Conservation (phyloP, 2,329 filamentous ascomycete species). For the Monosporascus ibericus region DNA sequence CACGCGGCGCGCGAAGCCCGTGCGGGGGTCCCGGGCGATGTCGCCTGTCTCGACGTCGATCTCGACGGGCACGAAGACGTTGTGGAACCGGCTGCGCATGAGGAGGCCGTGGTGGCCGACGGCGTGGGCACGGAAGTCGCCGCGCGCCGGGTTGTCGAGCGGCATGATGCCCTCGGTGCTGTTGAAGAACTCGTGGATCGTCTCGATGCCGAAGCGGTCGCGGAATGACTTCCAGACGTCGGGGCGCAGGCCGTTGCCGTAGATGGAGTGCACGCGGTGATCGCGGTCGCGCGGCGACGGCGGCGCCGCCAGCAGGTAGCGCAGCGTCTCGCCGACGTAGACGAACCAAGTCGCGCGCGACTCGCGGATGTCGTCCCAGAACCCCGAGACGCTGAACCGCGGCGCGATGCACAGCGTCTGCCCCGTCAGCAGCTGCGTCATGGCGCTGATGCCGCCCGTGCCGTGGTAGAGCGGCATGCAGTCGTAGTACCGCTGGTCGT, state of each 20-base stretch:
- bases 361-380: conserved; percentile 67
- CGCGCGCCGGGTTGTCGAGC: conserved; percentile 53
- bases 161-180: conserved; percentile 66
- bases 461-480: conserved; percentile 76
- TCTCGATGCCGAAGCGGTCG: conserved; percentile 55
- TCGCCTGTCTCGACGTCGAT: conserved; percentile 64
- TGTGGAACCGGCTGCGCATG: conserved; percentile 43
- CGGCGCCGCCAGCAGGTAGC: conserved; percentile 66
- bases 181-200: conserved; percentile 70
- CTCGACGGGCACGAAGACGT: conserved; percentile 58
- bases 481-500: conserved; percentile 61
- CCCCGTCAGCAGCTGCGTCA: conserved; percentile 46
- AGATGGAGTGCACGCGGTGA: conserved; percentile 54
- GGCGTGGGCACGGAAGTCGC: conserved; percentile 55
- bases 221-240: conserved; percentile 63
- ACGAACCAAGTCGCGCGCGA: conserved; percentile 64
- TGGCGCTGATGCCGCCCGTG: conserved; percentile 57
- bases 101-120: conserved; percentile 69
- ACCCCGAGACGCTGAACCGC: conserved; percentile 62
- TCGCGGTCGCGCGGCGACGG: conserved; percentile 53
- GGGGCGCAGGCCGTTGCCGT: conserved; percentile 61
- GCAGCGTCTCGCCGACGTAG: conserved; percentile 72
- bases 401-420: conserved; percentile 56
- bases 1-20: conserved; percentile 59
- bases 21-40: conserved; percentile 58